Evolutionary conservation across 1,284 basidiomycete genomes (phyloP).

Genomic region (Fomitopsis palustris): DNA sequence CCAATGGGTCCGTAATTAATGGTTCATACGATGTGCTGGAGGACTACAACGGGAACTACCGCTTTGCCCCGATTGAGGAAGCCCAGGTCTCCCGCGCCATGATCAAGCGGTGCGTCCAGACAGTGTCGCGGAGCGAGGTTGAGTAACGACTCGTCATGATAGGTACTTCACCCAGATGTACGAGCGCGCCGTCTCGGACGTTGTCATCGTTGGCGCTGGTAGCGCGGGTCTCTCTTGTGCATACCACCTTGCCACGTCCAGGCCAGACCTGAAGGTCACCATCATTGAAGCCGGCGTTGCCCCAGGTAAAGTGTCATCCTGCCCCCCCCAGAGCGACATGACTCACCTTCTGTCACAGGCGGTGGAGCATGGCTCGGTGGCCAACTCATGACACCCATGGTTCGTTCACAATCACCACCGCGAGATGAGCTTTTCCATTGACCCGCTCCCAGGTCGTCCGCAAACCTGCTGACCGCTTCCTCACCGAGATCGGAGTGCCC

Average conservation of each 20-base stretch:
- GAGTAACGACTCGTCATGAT: neutral
- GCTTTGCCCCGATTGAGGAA: conserved; percentile 73
- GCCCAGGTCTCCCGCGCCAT: conserved; percentile 76
- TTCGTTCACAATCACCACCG: conserved; percentile 18
- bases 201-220: conserved; percentile 80
- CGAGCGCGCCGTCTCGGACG: conserved; percentile 71
- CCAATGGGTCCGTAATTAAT: conserved; percentile 19
- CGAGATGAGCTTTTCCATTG: neutral
- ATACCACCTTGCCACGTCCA: conserved; percentile 64
- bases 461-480: conserved; percentile 77
- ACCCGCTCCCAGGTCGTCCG: conserved; percentile 58
- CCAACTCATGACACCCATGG: conserved; percentile 85
- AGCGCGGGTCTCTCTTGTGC: conserved; percentile 80
- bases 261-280: conserved; percentile 78
- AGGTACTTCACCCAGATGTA: conserved; percentile 75
- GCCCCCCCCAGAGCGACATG: too few relatives aligned
- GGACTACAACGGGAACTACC: conserved; percentile 59
- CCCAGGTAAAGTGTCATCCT: conserved; percentile 34
- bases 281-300: conserved; percentile 83
- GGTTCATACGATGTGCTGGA: conserved; percentile 37
- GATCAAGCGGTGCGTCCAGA: conserved; percentile 57
- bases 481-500: conserved; percentile 69
- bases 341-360: conserved; percentile 30
- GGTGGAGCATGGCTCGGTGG: conserved; percentile 80
- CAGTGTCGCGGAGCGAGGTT: too few relatives aligned